A percentile compares a stretch with the other conserved stretches of the same genome.
phyloP scores from a whole-genome alignment of 441 rosid genomes.

The Heliophila coronopifolia region DNA sequence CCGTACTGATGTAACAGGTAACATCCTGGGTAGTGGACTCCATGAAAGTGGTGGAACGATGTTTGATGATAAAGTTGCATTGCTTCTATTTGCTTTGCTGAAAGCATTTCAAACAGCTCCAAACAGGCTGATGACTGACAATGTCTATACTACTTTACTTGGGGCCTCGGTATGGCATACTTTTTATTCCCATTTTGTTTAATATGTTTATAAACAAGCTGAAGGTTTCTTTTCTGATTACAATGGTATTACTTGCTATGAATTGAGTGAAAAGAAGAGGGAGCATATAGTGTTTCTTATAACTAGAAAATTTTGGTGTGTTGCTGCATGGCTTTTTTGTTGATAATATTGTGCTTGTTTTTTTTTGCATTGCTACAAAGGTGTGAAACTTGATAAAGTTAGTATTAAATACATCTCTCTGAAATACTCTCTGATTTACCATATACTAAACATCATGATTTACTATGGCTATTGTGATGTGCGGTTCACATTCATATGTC shows the following conservation, averaged over 20 bases:
- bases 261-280: slow-evolving; percentile 14
- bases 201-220: slow-evolving; percentile 2
- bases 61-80: slow-evolving; percentile 94
- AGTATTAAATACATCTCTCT: background rate
- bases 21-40: slow-evolving; percentile 55
- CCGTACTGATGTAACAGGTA: slow-evolving; percentile 53
- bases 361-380: background rate
- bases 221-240: slow-evolving; percentile 15
- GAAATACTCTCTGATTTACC: background rate
- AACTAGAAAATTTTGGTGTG: slow-evolving; percentile 3
- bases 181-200: slow-evolving; percentile 11
- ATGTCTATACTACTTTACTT: slow-evolving; percentile 80
- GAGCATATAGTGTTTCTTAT: slow-evolving; percentile 5
- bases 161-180: slow-evolving; percentile 77
- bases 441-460: slow-evolving; percentile 4
- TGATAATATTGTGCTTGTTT: background rate
- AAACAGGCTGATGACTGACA: slow-evolving; percentile 78
- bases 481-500: slow-evolving; percentile 10
- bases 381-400: slow-evolving; percentile 17
- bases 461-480: slow-evolving; percentile 10
- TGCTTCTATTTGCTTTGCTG: slow-evolving; percentile 86
- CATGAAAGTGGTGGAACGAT: slow-evolving; percentile 73
- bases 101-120: slow-evolving; percentile 95
- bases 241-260: slow-evolving; percentile 3
- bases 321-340: slow-evolving; percentile 6